These are phyloP conservation scores for Leptomonas seymouri DNA, from an alignment of 208 protist genomes.

Conservation along the genomic window DNA sequence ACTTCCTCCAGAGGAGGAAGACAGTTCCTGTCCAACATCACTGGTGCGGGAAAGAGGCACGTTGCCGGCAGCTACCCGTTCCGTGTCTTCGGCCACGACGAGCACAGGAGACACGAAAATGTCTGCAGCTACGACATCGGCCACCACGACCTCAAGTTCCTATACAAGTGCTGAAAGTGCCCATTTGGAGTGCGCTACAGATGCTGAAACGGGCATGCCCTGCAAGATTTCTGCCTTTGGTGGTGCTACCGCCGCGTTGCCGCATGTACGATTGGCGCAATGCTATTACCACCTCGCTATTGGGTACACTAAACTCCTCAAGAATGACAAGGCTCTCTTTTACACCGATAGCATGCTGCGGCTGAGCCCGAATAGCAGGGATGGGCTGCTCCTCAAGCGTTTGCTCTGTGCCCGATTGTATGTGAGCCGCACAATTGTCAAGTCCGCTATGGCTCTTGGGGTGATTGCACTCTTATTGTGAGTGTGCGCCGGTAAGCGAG, in stretches of 20 bases:
- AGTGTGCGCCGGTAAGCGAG: too few relatives aligned
- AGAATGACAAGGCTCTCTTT: conserved; percentile 56
- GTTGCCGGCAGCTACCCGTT: neutral
- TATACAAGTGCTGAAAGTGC: conserved; percentile 7
- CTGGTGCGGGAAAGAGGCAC: neutral
- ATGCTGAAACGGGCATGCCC: neutral
- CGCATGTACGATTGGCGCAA: too few relatives aligned
- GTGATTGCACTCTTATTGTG: too few relatives aligned
- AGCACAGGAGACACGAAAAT: too few relatives aligned
- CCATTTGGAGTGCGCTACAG: neutral
- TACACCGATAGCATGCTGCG: conserved; percentile 64
- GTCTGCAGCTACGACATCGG: neutral
- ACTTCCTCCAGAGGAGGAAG: conserved; percentile 29
- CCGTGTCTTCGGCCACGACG: neutral
- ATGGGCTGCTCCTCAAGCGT: conserved; percentile 39
- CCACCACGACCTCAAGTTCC: neutral
- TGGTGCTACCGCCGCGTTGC: neutral
- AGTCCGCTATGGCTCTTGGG: conserved; percentile 3
- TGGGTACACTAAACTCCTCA: conserved; percentile 74
- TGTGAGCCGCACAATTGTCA: neutral
- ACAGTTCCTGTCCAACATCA: conserved; percentile 13
- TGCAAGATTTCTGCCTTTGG: neutral
- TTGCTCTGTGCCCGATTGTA: conserved; percentile 21
- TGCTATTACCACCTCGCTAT: conserved; percentile 78
- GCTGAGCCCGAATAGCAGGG: conserved; percentile 47